These are phyloP conservation scores for Aspergillus jensenii DNA, from an alignment of 2,329 filamentous ascomycete species.

Conservation along the genomic window DNA sequence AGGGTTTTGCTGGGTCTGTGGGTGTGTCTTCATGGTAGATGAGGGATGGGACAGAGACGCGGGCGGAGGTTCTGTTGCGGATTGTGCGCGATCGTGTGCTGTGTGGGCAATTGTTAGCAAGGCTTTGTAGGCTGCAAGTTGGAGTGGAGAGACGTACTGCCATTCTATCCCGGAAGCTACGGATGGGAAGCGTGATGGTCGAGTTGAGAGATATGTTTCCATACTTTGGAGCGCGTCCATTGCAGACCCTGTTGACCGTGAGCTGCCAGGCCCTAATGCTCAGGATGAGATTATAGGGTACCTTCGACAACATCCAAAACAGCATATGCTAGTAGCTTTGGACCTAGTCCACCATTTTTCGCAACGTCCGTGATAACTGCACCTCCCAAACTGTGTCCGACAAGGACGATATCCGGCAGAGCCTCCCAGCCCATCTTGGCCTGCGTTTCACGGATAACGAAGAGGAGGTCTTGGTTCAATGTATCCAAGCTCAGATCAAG, in stretches of 20 bases:
- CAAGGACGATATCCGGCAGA: constrained; percentile 73
- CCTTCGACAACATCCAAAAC: constrained; percentile 93
- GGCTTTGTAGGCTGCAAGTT: background rate
- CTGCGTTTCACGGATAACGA: constrained; percentile 68
- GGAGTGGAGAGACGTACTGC: constrained; percentile 57
- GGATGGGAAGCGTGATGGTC: constrained; percentile 75
- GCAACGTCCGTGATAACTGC: constrained; percentile 87
- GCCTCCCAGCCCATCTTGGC: constrained; percentile 68
- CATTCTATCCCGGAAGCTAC: constrained; percentile 83
- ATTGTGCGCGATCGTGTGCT: constrained; percentile 79
- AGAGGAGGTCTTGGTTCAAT: constrained; percentile 69
- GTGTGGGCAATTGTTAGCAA: background rate
- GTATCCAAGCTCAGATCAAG: constrained; percentile 71
- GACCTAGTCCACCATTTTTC: constrained; percentile 63
- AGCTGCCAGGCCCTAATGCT: background rate
- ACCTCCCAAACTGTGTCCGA: constrained; percentile 91
- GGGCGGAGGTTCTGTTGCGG: constrained; percentile 77
- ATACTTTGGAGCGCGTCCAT: constrained; percentile 94
- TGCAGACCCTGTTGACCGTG: constrained; percentile 62
- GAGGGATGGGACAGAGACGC: constrained; percentile 81
- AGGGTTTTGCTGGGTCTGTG: constrained; percentile 51
- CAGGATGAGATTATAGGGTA: constrained; percentile 13
- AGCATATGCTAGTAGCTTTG: constrained; percentile 75
- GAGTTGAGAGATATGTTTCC: constrained; percentile 82
- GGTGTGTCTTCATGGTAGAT: constrained; percentile 51